A percentile compares a stretch with the other conserved stretches of the same genome.
These are phyloP conservation scores for Ascodesmis nigricans DNA, from an alignment of 495 filamentous ascomycete species.

Conservation along the genomic window DNA sequence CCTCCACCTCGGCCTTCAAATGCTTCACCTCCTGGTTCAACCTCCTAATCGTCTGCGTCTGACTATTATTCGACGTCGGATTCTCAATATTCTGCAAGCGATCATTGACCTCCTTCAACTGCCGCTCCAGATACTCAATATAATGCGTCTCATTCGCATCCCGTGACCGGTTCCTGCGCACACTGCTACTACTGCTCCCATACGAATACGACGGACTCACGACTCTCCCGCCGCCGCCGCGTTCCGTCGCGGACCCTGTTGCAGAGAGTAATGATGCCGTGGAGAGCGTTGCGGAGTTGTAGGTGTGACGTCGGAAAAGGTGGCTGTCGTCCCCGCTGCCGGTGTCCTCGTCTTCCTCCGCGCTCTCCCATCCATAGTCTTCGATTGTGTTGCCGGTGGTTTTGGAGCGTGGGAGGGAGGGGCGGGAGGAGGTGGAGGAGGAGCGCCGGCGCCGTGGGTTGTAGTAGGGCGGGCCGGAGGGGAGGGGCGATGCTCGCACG, in stretches of 20 bases:
- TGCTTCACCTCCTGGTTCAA: constrained; percentile 22
- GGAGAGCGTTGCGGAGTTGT: constrained; percentile 5
- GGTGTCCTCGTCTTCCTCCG: background rate
- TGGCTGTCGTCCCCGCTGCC: background rate
- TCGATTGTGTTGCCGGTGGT: constrained; percentile 7
- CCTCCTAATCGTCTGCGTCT: constrained; percentile 24
- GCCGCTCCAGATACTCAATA: constrained; percentile 30
- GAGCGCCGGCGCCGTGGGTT: background rate
- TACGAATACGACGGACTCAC: too few relatives aligned
- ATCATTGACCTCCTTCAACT: constrained; percentile 24
- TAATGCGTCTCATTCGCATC: constrained; percentile 21
- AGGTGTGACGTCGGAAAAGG: background rate
- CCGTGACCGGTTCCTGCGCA: constrained; percentile 9
- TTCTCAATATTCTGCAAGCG: constrained; percentile 25
- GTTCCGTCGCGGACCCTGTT: constrained; percentile 1
- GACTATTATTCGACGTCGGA: constrained; percentile 20
- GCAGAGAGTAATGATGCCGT: background rate
- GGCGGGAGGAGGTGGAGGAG: constrained; percentile 3
- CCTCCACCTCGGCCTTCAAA: constrained; percentile 23
- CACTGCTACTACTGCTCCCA: too few relatives aligned
- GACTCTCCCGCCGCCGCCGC: background rate
- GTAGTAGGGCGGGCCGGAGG: constrained; percentile 5
- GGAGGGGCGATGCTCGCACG: constrained; percentile 11
- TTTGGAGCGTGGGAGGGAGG: constrained; percentile 5
- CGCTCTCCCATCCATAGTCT: constrained; percentile 19